Percentiles rank a stretch among this genome's conserved stretches.
Evolutionary conservation across 306 rosid genomes (phyloP).

Genomic region (Neltuma alba): DNA sequence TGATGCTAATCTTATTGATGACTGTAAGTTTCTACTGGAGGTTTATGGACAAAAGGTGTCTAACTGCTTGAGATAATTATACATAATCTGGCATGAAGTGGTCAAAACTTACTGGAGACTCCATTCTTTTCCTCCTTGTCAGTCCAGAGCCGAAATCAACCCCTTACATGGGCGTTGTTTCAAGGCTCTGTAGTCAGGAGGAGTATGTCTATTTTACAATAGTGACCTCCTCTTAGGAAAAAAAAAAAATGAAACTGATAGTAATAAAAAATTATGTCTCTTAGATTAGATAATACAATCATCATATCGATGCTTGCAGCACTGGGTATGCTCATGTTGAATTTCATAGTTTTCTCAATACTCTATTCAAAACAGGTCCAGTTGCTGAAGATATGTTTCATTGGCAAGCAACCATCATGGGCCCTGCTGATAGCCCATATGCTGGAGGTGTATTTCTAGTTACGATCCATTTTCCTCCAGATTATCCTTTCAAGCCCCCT

Average conservation of each 20-base stretch:
- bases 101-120: background rate
- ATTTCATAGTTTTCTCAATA: background rate
- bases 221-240: background rate
- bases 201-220: background rate
- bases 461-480: background rate
- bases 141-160: background rate
- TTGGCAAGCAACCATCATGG: slow-evolving; percentile 14
- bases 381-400: slow-evolving; percentile 11
- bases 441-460: slow-evolving; percentile 12
- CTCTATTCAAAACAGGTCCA: slow-evolving; percentile 39
- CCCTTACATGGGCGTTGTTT: background rate
- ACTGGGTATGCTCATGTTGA: background rate
- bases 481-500: slow-evolving; percentile 11
- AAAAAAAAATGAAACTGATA: background rate
- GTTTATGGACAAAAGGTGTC: background rate
- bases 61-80: background rate
- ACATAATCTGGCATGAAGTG: background rate
- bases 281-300: background rate
- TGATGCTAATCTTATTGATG: background rate
- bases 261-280: background rate
- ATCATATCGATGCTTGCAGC: background rate
- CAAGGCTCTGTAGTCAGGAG: background rate
- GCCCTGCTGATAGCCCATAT: slow-evolving; percentile 3
- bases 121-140: background rate
- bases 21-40: background rate